Conservation (phyloP, 768 basidiomycete genomes). For the Suillus plorans region DNA sequence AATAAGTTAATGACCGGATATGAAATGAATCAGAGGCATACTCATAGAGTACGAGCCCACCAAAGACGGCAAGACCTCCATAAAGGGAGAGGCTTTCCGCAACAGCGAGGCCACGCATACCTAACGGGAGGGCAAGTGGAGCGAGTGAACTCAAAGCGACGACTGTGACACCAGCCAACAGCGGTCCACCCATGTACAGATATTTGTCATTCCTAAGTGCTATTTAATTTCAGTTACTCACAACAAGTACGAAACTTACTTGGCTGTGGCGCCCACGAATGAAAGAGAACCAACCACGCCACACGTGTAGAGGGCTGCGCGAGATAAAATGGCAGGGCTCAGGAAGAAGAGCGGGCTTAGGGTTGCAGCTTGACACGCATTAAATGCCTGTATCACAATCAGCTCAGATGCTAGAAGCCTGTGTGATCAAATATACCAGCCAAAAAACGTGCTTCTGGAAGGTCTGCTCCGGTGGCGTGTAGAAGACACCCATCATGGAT, state of each 20-base stretch:
- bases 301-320: conserved; percentile 85
- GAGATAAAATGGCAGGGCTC: conserved; percentile 78
- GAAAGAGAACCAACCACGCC: conserved; percentile 85
- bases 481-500: conserved; percentile 80
- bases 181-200: conserved; percentile 82
- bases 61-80: conserved; percentile 85
- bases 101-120: conserved; percentile 72
- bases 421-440: conserved; percentile 49
- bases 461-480: conserved; percentile 75
- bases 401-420: not conserved
- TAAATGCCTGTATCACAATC: conserved; percentile 60
- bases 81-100: conserved; percentile 81
- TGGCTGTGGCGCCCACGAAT: conserved; percentile 88
- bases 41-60: conserved; percentile 88
- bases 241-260: conserved; percentile 36
- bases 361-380: conserved; percentile 82
- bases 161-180: conserved; percentile 86
- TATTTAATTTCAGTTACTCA: not conserved
- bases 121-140: conserved; percentile 86
- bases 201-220: conserved; percentile 69
- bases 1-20: not conserved
- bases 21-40: conserved; percentile 34
- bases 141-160: conserved; percentile 86
- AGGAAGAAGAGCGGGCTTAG: conserved; percentile 89
- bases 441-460: conserved; percentile 80